A percentile compares a stretch with the other conserved stretches of the same genome.
Evolutionary conservation across 1,284 basidiomycete species (phyloP).

Genomic region (Trichosporon faecale): DNA sequence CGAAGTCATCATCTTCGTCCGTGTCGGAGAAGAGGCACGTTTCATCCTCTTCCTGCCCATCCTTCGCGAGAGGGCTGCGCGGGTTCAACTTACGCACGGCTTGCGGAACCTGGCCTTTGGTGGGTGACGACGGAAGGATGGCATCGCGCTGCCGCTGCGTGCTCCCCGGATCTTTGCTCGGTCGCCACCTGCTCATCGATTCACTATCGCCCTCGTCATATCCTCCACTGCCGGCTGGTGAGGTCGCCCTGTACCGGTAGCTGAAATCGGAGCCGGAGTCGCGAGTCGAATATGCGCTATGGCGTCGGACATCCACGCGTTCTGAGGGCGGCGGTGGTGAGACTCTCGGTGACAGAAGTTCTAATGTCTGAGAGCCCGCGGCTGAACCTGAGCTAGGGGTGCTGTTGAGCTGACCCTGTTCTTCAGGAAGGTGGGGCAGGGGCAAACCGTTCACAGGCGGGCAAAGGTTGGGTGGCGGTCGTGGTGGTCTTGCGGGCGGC

Average conservation of each 20-base stretch:
- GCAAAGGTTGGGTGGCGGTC: not conserved
- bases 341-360: not conserved
- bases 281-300: not conserved
- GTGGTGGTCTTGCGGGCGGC: not conserved
- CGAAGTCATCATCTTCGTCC: conserved; percentile 3
- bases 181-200: not conserved
- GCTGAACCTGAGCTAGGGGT: too few relatives aligned
- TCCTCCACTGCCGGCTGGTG: not conserved
- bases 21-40: not conserved
- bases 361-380: not conserved
- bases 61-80: not conserved
- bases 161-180: not conserved
- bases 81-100: not conserved
- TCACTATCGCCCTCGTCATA: not conserved
- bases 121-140: not conserved
- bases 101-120: not conserved
- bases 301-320: not conserved
- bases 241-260: not conserved
- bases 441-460: not conserved
- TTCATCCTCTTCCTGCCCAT: not conserved
- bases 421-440: not conserved
- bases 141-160: not conserved
- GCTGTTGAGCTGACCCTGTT: not conserved
- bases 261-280: not conserved
- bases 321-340: not conserved